A percentile compares a stretch with the other conserved stretches of the same genome.
phyloP scores from a whole-genome alignment of 306 rosid species.

The Lathyrus sativus region DNA sequence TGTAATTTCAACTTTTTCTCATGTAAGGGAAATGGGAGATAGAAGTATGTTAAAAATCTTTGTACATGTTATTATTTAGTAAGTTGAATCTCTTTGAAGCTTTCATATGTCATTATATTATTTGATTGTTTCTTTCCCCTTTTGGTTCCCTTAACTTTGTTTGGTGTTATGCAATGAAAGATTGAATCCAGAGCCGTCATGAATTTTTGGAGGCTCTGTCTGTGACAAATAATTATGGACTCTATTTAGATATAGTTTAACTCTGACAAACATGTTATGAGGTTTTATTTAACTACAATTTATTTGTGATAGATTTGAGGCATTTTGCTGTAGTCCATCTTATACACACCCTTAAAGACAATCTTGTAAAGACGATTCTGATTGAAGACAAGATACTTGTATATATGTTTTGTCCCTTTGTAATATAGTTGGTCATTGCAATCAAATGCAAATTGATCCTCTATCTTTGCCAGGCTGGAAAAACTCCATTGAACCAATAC shows the following conservation, averaged over 20 bases:
- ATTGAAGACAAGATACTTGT: background rate
- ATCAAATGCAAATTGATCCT: background rate
- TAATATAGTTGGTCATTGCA: background rate
- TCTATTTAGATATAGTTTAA: too few species aligned
- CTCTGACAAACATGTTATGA: too few species aligned
- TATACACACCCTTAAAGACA: too few species aligned
- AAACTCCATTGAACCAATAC: background rate
- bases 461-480: background rate
- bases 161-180: background rate
- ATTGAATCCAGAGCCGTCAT: too few species aligned
- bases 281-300: too few species aligned
- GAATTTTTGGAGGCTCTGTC: too few species aligned
- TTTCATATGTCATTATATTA: constrained; percentile 4
- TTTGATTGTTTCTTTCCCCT: constrained; percentile 30
- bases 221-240: too few species aligned
- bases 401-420: background rate
- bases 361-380: too few species aligned
- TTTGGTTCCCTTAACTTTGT: constrained; percentile 6
- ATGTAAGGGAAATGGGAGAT: constrained; percentile 32
- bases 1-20: constrained; percentile 36
- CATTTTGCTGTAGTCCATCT: too few species aligned
- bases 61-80: constrained; percentile 39
- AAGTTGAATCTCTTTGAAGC: constrained; percentile 39
- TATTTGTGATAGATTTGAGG: too few species aligned
- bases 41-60: constrained; percentile 39